Evolutionary conservation across 495 filamentous ascomycete species (phyloP), one percentile per base, ranked within the genome.

Genomic region (Halenospora varia): DNA sequence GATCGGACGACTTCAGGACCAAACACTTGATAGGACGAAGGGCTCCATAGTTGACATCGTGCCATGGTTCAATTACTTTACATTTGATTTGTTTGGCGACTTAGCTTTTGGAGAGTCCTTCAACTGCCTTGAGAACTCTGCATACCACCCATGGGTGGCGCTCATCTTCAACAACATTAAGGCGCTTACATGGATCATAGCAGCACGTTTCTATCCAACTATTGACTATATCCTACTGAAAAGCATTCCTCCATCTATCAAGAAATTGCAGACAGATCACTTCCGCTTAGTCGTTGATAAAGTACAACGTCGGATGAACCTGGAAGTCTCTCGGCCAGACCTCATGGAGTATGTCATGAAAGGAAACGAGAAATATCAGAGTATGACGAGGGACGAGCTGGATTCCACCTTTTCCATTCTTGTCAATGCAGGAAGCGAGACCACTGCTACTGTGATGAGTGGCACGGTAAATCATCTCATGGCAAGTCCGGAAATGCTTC

Each of bases 381-480:
- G 45, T 19, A 26, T 51, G 24, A 25, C 10, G 10, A 10, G 11
- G 13, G 10, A 62, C 8, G 60, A 0, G 76, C 82, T 39, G 51
- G 76, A 29, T 45, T 53, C 1, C 26, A 60, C 68, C 22, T 62
- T 66, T 29, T 59, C 65, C 45, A 48, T 74, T 13, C 59, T 77
- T 19, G 65, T 74, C 20, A 23, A 75, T 15, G 80, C 77, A 2
- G 78, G 80, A 10, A 81, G 77, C 39, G 82, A 84, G 63, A 84
- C 82, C 0, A 83, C 78, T 0, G 74, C 79, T 24, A 81, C 76
- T 1, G 66, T 75, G 10, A 66, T 87, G 2, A 72, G 77, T 0
- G 82, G 75, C 0, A 72, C 77, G 8, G 11, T 23, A 10, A 74
- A 73, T 0, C 78, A 72, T 15, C 74, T 77, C 48, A 62, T 84